Evolutionary conservation across 2,329 filamentous ascomycete species (phyloP).

Genomic region (Fusarium papillatum): DNA sequence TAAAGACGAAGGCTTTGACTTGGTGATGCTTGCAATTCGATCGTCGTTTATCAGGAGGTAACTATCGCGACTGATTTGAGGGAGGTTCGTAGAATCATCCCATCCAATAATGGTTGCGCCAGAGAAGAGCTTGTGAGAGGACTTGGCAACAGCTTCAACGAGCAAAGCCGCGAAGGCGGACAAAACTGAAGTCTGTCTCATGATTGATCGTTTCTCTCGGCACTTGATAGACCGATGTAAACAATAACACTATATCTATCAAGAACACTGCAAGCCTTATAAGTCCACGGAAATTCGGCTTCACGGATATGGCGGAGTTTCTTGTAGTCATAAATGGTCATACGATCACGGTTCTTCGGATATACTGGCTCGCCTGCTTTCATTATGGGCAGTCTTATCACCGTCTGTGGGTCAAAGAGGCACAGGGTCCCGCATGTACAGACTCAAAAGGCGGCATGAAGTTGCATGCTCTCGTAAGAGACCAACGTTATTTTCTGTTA

Average conservation of each 20-base stretch:
- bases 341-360: neutral
- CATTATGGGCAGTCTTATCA: neutral
- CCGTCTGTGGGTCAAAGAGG: neutral
- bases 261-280: neutral
- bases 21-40: conserved; percentile 8
- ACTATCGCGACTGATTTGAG: conserved; percentile 8
- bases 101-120: conserved; percentile 30
- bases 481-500: neutral
- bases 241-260: neutral
- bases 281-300: neutral
- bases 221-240: neutral
- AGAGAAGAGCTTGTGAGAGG: conserved; percentile 10
- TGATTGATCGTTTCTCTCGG: neutral
- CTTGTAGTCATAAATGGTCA: neutral
- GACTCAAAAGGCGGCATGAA: neutral
- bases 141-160: neutral
- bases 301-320: neutral
- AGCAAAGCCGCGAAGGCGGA: neutral
- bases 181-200: neutral
- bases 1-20: conserved; percentile 12
- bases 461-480: neutral
- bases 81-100: conserved; percentile 15
- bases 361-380: neutral
- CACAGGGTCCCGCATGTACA: neutral
- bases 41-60: conserved; percentile 12